Percentiles rank a stretch among this genome's conserved stretches.
These are phyloP conservation scores for Hyaloscypha hepaticicola DNA, from an alignment of 495 filamentous ascomycete genomes.

Conservation along the genomic window DNA sequence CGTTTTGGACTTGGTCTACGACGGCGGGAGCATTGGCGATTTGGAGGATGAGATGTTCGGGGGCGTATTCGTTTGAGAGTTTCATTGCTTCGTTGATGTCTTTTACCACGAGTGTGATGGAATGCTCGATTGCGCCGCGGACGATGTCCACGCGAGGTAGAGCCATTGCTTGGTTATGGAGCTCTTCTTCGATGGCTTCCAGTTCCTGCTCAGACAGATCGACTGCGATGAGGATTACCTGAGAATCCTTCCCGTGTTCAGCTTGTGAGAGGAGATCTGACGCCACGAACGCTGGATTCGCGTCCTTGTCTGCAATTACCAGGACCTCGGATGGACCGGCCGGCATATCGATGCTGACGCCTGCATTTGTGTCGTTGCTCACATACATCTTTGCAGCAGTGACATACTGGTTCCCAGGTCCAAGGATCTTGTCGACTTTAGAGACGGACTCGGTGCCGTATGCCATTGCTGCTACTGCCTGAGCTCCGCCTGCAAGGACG, in stretches of 20 bases:
- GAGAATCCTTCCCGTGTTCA: constrained; percentile 92
- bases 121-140: constrained; percentile 85
- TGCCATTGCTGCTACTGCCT: constrained; percentile 89
- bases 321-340: constrained; percentile 96
- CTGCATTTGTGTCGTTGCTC: constrained; percentile 90
- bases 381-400: constrained; percentile 98
- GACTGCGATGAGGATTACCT: constrained; percentile 89
- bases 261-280: constrained; percentile 93
- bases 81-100: constrained; percentile 80
- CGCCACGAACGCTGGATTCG: constrained; percentile 93
- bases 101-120: constrained; percentile 79
- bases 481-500: constrained; percentile 90
- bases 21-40: constrained; percentile 67
- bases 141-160: constrained; percentile 92
- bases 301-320: constrained; percentile 86
- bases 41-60: constrained; percentile 95
- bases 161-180: constrained; percentile 84
- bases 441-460: constrained; percentile 80
- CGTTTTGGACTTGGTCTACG: constrained; percentile 83
- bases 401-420: constrained; percentile 97
- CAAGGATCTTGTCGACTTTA: constrained; percentile 99
- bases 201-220: constrained; percentile 71
- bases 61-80: constrained; percentile 92
- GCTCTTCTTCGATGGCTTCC: constrained; percentile 80
- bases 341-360: constrained; percentile 97